Evolutionary conservation across 129 eudicot species (phyloP).

Genomic region (Saposhnikovia divaricata): DNA sequence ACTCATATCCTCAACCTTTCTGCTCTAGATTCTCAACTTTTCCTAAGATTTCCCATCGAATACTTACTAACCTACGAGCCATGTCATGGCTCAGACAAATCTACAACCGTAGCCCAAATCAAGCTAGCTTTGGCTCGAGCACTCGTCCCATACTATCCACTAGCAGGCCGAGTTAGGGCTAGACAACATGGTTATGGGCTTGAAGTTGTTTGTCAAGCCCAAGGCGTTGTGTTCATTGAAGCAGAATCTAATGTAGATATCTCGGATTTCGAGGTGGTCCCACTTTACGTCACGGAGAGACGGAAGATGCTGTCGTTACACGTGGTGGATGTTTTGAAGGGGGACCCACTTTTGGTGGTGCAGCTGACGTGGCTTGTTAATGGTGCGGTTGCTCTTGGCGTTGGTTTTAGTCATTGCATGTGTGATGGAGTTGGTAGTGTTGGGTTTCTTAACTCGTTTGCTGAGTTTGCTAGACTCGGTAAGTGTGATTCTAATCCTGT

Average conservation of each 20-base stretch:
- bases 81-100: slow-evolving; percentile 14
- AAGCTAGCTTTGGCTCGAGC: slow-evolving; percentile 56
- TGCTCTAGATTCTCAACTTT: slow-evolving; percentile 64
- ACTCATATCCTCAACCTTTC: slow-evolving; percentile 49
- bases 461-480: slow-evolving; percentile 29
- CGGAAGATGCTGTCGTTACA: slow-evolving; percentile 48
- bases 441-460: slow-evolving; percentile 52
- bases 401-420: slow-evolving; percentile 58
- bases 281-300: slow-evolving; percentile 44
- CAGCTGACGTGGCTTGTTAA: slow-evolving; percentile 87
- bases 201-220: slow-evolving; percentile 62
- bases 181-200: slow-evolving; percentile 42
- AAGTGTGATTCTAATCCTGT: slow-evolving; percentile 30
- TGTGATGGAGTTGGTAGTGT: slow-evolving; percentile 67
- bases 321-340: slow-evolving; percentile 57
- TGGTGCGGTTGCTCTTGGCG: slow-evolving; percentile 46
- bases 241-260: slow-evolving; percentile 34
- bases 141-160: slow-evolving; percentile 66
- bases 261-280: slow-evolving; percentile 53
- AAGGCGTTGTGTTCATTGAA: slow-evolving; percentile 59
- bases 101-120: slow-evolving; percentile 16
- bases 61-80: slow-evolving; percentile 49
- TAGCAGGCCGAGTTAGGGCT: slow-evolving; percentile 61
- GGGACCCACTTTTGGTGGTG: slow-evolving; percentile 59
- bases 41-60: slow-evolving; percentile 62